Evolutionary conservation across 2,329 filamentous ascomycete species (phyloP).

Genomic region (Penicillium sp.): DNA sequence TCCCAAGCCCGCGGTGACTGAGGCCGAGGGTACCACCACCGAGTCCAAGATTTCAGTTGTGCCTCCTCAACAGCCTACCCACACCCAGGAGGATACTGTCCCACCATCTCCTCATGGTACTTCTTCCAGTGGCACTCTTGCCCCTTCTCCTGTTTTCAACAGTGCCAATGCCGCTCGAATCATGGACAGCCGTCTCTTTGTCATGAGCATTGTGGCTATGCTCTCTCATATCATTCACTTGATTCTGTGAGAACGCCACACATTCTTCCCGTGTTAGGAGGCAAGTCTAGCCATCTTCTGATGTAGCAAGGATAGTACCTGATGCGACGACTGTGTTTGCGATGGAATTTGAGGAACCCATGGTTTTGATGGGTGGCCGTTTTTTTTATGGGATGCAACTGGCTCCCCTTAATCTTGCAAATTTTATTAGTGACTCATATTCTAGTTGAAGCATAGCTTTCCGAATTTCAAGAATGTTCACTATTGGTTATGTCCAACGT

Average conservation of each 20-base stretch:
- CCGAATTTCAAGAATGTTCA: conserved; percentile 2
- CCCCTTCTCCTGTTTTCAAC: conserved; percentile 6
- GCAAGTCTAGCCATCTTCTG: conserved; percentile 1
- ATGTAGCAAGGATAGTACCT: background rate
- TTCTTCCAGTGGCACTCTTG: background rate
- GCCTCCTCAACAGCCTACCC: background rate
- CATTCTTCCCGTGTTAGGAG: background rate
- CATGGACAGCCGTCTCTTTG: background rate
- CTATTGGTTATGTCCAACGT: background rate
- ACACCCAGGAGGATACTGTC: background rate
- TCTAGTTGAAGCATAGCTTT: conserved; percentile 10
- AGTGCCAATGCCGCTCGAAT: background rate
- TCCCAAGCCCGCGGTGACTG: background rate
- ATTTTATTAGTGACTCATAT: conserved; percentile 6
- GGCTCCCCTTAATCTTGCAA: conserved; percentile 8
- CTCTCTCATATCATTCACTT: background rate
- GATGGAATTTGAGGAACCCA: background rate
- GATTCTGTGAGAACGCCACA: background rate
- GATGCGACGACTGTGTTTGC: background rate
- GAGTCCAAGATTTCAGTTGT: background rate
- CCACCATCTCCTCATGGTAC: background rate
- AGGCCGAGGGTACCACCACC: background rate
- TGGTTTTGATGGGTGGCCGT: background rate
- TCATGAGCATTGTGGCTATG: conserved; percentile 2
- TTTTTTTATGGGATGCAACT: conserved; percentile 5